phyloP scores from a whole-genome alignment of 2,329 filamentous ascomycete genomes.

The Knoxdaviesia proteae region DNA sequence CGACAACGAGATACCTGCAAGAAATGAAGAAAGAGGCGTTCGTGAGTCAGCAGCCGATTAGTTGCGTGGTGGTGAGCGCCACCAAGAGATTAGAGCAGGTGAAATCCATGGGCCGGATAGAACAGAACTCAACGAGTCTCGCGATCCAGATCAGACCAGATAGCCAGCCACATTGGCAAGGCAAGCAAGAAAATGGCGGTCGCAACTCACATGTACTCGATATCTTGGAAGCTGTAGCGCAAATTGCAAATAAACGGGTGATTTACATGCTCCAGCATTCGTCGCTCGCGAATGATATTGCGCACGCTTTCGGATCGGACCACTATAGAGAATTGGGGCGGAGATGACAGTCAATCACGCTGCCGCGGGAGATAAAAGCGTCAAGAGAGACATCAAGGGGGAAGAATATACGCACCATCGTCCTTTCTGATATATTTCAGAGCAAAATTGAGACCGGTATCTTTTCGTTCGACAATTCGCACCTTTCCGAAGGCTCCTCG shows the following conservation, averaged over 20 bases:
- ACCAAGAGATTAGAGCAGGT: no score
- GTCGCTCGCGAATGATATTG: constrained; percentile 91
- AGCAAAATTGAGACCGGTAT: constrained; percentile 82
- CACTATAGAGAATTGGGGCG: constrained; percentile 30
- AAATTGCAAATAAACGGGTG: constrained; percentile 97
- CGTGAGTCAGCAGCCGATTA: no score
- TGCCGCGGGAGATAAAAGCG: neutral
- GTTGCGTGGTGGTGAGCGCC: no score
- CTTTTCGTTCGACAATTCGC: constrained; percentile 93
- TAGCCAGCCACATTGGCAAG: no score
- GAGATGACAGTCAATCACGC: neutral
- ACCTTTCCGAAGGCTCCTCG: constrained; percentile 98
- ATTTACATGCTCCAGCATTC: constrained; percentile 96
- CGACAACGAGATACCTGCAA: constrained; percentile 87
- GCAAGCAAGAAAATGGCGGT: no score
- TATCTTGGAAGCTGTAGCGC: constrained; percentile 96
- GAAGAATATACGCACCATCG: constrained; percentile 44
- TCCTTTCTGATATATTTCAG: constrained; percentile 98
- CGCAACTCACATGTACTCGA: constrained; percentile 75
- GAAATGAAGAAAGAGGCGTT: constrained; percentile 14
- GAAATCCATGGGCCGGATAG: no score
- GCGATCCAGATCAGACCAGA: no score
- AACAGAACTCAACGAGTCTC: no score
- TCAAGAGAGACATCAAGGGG: neutral
- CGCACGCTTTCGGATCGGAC: constrained; percentile 93